A percentile compares a stretch with the other conserved stretches of the same genome.
Evolutionary conservation across 345 rosid genomes (phyloP).

Genomic region (Eucalyptus sideroxylon): DNA sequence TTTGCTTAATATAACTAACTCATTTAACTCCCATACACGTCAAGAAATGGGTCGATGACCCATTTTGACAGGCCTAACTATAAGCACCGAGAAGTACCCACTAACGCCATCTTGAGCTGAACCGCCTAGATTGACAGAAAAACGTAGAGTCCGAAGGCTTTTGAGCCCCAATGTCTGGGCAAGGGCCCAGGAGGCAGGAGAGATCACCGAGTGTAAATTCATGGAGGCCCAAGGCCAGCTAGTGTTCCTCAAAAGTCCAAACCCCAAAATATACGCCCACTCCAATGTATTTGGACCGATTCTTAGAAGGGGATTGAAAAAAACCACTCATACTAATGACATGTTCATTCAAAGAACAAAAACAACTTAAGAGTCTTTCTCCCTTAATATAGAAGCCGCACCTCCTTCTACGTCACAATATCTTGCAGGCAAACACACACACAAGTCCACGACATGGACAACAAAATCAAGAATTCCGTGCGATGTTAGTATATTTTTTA

Average conservation of each 20-base stretch:
- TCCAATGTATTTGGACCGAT: neutral
- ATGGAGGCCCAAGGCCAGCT: neutral
- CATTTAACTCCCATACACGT: too few species aligned
- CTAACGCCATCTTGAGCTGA: too few species aligned
- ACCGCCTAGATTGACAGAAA: neutral
- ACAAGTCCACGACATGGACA: neutral
- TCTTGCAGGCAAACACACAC: neutral
- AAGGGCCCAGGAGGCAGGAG: neutral
- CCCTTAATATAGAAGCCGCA: too few species aligned
- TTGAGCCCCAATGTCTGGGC: neutral
- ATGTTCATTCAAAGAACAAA: neutral
- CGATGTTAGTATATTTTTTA: accelerated
- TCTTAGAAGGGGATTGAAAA: neutral
- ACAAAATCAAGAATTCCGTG: neutral
- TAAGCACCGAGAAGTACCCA: neutral
- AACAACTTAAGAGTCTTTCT: neutral
- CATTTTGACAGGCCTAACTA: neutral
- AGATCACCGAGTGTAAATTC: neutral
- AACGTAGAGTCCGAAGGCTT: neutral
- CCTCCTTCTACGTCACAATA: neutral
- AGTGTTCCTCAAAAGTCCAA: neutral
- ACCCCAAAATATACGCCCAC: neutral
- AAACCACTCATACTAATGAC: neutral
- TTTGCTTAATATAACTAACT: too few species aligned
- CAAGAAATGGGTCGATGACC: too few species aligned